Evolutionary conservation across 23 red algal species (phyloP), one percentile per base, ranked within the genome.

Genomic region (Gracilariopsis chorda): DNA sequence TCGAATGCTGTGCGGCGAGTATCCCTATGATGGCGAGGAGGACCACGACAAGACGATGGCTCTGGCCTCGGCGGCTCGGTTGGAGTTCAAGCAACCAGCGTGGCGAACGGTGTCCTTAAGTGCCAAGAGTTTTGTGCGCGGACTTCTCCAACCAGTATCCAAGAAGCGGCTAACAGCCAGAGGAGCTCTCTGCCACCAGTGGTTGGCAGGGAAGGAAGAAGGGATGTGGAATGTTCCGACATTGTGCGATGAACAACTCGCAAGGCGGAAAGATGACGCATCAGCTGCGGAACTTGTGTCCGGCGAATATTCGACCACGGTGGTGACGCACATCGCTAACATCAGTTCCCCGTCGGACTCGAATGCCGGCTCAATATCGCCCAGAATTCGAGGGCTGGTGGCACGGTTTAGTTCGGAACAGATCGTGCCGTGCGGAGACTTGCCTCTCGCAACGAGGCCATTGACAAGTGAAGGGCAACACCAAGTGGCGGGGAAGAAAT

Each of bases 1-100:
- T 55, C 91, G 93, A 52, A 98, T 98, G 96, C 76, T 98, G 9
- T 82, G 82, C 42, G 96, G 96, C 28, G 86, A 92, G 47, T 95
- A 95, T 85, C 96, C 96, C 3, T 98, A 92, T 82, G 93, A 91
- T 77, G 91, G 96, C 47, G 65, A 82, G 20, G 88, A 90, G 68
- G 92, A 98, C 48, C 55, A 90, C 78, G 96, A 98, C 49, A 80
- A 82, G 53, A 90, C 94, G 28, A 90, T 69, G 62, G 62, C 58
- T 32, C 73, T 78, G 70, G 42, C 73, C 35, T 78, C 90, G 21
- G 48, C 52, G 7, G 92, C 79, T 1, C 48, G 85, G 37, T 90
- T 89, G 41, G 58, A 57, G 29, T 98, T 98, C 51, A 72, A 56
- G 20, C 42, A 78, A 13, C 78, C 30, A 40, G 88, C 83, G 30